Evolutionary conservation across 2,329 filamentous ascomycete species (phyloP), one percentile per base, ranked within the genome.

Genomic region (Achaetomium macrosporum): DNA sequence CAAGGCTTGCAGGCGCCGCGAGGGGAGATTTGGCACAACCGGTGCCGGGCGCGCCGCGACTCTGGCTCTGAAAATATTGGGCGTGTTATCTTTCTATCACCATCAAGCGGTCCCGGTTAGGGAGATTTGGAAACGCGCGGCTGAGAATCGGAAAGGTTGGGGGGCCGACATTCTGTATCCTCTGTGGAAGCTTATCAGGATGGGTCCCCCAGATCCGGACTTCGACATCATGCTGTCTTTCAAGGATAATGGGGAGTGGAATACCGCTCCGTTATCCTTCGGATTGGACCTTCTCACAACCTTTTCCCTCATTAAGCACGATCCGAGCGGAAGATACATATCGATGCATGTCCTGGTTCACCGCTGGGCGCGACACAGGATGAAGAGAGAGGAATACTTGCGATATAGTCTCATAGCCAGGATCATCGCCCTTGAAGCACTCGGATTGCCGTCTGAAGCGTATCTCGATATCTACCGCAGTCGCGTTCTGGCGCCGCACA

Each of bases 11-110:
- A 53, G 19, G 17, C 57, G 46, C 10, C 45, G 50, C 5, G 19
- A 20, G 1, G 46, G 50, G 3, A 57, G 54, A 33, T 36, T 29
- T 0, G 35, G 6, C 0, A 17, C 56, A 5, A 25, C 15, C 33
- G 33, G 33, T 9, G 33, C 33, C 15, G 63, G 56, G 0, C 35
- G 39, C 0, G 45, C 50, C 4, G 63, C 61, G 3, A 30, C 43
- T 5, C 55, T 51, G 2, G 66, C 66, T 0, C 49, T 68, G 1
- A 58, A 64, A 9, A 42, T 68, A 0, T 50, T 68, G 1, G 56
- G 47, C 12, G 20, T 65, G 1, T 54, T 67, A 8, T 62, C 56
- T 15, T 69, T 68, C 54, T 68, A 62, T 20, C 61, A 66, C 29
- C 59, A 66, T 10, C 59, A 65, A 17, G 51, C 53, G 2, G 30